These are phyloP conservation scores for Umbelopsis ramanniana DNA, from an alignment of 192 early-diverging fungal species.

Conservation along the genomic window DNA sequence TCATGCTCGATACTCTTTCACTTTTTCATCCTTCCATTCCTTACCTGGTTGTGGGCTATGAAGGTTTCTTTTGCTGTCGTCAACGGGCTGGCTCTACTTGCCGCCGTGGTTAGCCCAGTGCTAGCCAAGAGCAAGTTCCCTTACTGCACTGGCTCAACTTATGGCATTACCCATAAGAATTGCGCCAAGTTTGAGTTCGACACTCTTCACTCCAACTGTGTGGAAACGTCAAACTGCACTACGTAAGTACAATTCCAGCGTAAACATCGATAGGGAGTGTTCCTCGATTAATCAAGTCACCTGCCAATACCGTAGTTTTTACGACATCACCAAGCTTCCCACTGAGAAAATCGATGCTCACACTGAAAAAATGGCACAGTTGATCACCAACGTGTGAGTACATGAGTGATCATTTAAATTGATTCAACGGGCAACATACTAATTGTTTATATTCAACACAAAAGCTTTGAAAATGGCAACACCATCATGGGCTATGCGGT, in stretches of 20 bases:
- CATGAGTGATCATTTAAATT: no score
- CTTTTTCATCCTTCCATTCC: background rate
- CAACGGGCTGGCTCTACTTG: background rate
- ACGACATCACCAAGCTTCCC: slow-evolving; percentile 35
- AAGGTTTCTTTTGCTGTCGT: background rate
- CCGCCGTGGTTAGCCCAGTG: background rate
- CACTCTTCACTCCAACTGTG: background rate
- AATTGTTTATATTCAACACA: background rate
- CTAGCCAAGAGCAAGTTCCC: slow-evolving; percentile 17
- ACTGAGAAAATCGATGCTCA: slow-evolving; percentile 29
- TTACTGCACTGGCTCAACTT: slow-evolving; percentile 8
- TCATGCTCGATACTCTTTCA: background rate
- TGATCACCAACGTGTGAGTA: slow-evolving; percentile 46
- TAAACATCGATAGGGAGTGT: background rate
- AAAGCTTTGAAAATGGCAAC: slow-evolving; percentile 45
- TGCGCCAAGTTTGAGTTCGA: slow-evolving; percentile 24
- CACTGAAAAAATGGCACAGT: slow-evolving; percentile 36
- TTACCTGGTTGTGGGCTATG: background rate
- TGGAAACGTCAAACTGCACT: slow-evolving; percentile 35
- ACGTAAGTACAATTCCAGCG: slow-evolving; percentile 24
- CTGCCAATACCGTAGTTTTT: slow-evolving; percentile 24
- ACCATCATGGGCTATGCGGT: slow-evolving; percentile 43
- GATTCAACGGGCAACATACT: no score
- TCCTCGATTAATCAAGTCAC: background rate
- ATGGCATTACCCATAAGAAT: background rate